Evolutionary conservation across 106 monocot genomes (phyloP), one percentile per base, ranked within the genome.

Genomic region (Platanthera zijinensis): DNA sequence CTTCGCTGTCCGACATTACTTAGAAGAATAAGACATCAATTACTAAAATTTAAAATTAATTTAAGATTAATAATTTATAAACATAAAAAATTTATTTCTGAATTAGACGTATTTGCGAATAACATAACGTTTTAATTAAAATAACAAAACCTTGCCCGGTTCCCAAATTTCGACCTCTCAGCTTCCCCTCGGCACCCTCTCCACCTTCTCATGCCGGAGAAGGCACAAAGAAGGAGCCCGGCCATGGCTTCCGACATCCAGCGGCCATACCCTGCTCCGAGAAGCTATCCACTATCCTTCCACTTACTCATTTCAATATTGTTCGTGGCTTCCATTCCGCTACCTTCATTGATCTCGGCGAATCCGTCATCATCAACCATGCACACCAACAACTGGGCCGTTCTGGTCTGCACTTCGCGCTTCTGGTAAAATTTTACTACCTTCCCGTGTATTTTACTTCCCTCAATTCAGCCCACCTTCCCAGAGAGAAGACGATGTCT

Each of bases 381-480:
- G 89, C 96, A 99, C 86, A 97, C 85, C 83, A 96, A 92, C 79
- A 97, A 97, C 74, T 94, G 97, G 97, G 97, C 91, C 25, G 89
- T 97, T 15, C 74, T 97, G 59, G 97, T 97, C 51, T 97, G 97
- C 82, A 94, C 94, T 18, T 97, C 97, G 14, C 91, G 97, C 2
- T 97, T 88, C 84, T 94, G 97, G 97, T 97, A 87, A 77, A 21
- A 7, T 14, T 72, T 10, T 0, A 19, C 17, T 18, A 10, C 2
- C 2, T 25, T 70, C 30, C 14, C 48, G 5, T n/a, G 47, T 49
- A 5, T 1, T 71, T n/a, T 48, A 48, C 2, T 17, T 49, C n/a
- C 18, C 30, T 3, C 9, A 15, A 5, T 7, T 49, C 49, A 7
- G 48, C 49, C n/a, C 22, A 5, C 56, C 56, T 15, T 61, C 21